phyloP scores from a whole-genome alignment of 306 rosid genomes.

The Echinosophora koreensis region DNA sequence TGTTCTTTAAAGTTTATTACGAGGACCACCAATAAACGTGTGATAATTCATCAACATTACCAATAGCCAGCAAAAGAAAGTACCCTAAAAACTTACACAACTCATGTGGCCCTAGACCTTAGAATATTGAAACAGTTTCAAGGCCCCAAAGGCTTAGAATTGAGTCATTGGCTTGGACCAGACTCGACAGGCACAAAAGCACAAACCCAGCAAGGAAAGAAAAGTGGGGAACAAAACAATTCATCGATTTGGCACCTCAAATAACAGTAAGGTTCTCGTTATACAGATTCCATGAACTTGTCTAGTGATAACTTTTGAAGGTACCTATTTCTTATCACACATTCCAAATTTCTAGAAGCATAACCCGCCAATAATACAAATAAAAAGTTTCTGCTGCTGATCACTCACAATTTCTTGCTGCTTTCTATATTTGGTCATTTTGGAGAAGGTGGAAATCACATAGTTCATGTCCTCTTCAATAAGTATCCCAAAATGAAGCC shows the following conservation, averaged over 20 bases:
- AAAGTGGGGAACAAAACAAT: background rate
- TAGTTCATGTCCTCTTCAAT: conserved; percentile 59
- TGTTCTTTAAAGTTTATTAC: too few relatives aligned
- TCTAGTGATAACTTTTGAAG: background rate
- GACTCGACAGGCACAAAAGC: background rate
- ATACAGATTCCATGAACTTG: background rate
- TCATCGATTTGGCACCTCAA: background rate
- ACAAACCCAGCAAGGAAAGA: too few relatives aligned
- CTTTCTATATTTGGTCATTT: conserved; percentile 46
- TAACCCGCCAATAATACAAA: conserved; percentile 37
- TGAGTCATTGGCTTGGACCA: background rate
- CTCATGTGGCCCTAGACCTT: background rate
- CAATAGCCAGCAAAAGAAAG: too few relatives aligned
- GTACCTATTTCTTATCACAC: conserved; percentile 34
- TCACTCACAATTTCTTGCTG: conserved; percentile 43
- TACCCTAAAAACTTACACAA: too few relatives aligned
- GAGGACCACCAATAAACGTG: too few relatives aligned
- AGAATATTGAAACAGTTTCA: too few relatives aligned
- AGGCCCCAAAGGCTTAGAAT: too few relatives aligned
- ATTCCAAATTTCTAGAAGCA: conserved; percentile 33
- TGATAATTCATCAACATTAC: too few relatives aligned
- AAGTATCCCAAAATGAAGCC: conserved; percentile 50
- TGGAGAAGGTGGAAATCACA: background rate
- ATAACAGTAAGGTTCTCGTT: background rate
- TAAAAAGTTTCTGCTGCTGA: conserved; percentile 24